Evolutionary conservation across 1,284 basidiomycete genomes (phyloP), one percentile per base, ranked within the genome.

Genomic region (Malassezia nana): DNA sequence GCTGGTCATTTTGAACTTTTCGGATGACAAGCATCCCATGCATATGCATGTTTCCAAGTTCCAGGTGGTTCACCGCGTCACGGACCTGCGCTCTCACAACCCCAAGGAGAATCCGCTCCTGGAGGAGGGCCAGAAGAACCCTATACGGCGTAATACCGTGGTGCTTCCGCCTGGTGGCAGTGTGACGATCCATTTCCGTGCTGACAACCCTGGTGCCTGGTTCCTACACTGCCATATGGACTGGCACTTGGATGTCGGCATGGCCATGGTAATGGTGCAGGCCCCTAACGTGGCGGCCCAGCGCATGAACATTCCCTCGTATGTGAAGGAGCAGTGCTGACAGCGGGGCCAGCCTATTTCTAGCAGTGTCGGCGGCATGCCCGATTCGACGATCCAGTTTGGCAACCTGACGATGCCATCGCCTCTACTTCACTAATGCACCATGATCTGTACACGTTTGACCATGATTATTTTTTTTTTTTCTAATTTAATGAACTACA

Each of bases 121-220:
- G 0, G 75, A 80, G 65, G 86, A 95, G 74, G 80, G 84, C 0
- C 66, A 76, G 5, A 77, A 89, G 54, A 94, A 94, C 77, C 90
- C 89, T 15, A 0, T 75, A 86, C 52, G 77, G 81, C 43, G 90
- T 48, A 88, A 94, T 75, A 62, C 75, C 24, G 58, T 70, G 55
- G 64, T 74, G 52, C 79, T 89, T 40, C 82, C 83, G 3, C 77
- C 79, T 1, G 78, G 78, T 46, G 75, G 79, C 15, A 81, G 81
- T 1, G 83, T 79, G 15, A 85, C 83, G 0, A 74, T 89, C 41
- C 81, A 85, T 12, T 67, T 87, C 55, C 74, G 82, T 47, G 84
- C 85, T 0, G 83, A 89, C 67, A 89, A 89, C 73, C 87, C 87
- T 1, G 87, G 87, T 6, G 81, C 80, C 1, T 89, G 87, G 87